Evolutionary conservation across 2,329 filamentous ascomycete genomes (phyloP), one percentile per base, ranked within the genome.

Genomic region (Lasiodiplodia citricola): DNA sequence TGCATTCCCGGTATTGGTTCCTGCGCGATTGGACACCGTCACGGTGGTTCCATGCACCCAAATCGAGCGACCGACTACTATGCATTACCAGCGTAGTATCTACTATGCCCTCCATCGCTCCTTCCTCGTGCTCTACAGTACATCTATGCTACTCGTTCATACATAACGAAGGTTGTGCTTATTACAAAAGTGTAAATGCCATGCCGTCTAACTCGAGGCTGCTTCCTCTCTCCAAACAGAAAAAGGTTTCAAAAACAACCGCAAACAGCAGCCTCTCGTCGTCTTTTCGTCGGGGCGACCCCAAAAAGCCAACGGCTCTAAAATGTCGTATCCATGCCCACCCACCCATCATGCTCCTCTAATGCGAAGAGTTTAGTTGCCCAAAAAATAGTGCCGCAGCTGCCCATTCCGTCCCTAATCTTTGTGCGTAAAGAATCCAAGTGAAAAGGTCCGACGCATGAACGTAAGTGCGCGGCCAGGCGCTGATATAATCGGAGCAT

Each of bases 111-210:
- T 35, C 35, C 25, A 14, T 28, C 41, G 14, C 37, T 21, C 14
- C 54, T 11, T 44, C 38, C n/a, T 41, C 38, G 18, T 60, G 28
- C 54, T 51, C 23, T 58, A 67, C 54, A 67, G 51, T 66, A 66
- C 50, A 50, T 67, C 65, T 57, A 67, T 51, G 54, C 65, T 67
- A 58, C 54, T 67, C 65, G 28, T 64, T 66, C 55, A 67, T 67
- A 67, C 65, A 67, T 67, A 58, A 67, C 52, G 38, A 67, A 67
- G 65, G 41, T 14, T 52, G 60, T 28, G 35, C 50, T 57, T 57
- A 67, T 67, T 67, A 67, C 65, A 67, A 67, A 51, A 35, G 21
- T 64, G 60, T 52, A 58, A 56, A 64, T 64, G 60, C 57, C 41
- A 52, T 64, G n/a, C 44, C 44, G 35, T 67, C 65, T 51, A 41